A percentile compares a stretch with the other conserved stretches of the same genome.
Conservation (phyloP, 2,329 filamentous ascomycete species). For the Aspergillus tanneri region DNA sequence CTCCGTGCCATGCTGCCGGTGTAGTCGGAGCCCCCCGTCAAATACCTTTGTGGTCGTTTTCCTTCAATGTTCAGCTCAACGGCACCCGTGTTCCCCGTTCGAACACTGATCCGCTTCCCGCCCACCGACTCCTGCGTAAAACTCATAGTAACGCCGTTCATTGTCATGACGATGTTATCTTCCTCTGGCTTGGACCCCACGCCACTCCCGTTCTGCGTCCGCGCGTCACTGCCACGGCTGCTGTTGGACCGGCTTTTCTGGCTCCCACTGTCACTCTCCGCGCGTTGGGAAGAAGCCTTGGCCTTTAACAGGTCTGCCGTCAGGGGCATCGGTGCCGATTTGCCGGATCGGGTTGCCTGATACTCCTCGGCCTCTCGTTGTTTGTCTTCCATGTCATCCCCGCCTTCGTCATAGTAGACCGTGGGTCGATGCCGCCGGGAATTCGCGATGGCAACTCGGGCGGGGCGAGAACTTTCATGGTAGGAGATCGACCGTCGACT, state of each 20-base stretch:
- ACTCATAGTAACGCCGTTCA: conserved; percentile 43
- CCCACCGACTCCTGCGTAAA: conserved; percentile 38
- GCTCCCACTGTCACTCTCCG: conserved; percentile 42
- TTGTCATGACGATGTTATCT: conserved; percentile 40
- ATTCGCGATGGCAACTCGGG: conserved; percentile 35
- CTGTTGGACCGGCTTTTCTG: conserved; percentile 44
- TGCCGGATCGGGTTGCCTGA: conserved; percentile 35
- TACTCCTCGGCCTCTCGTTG: conserved; percentile 41
- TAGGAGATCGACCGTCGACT: conserved; percentile 32
- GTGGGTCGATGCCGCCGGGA: conserved; percentile 35
- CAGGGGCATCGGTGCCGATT: conserved; percentile 26
- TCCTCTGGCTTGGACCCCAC: conserved; percentile 33
- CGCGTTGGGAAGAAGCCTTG: conserved; percentile 29
- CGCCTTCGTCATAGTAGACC: conserved; percentile 32
- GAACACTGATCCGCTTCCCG: conserved; percentile 41
- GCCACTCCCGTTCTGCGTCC: conserved; percentile 35
- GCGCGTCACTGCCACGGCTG: conserved; percentile 41
- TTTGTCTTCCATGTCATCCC: conserved; percentile 37
- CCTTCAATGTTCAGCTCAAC: conserved; percentile 42
- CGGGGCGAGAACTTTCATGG: conserved; percentile 32
- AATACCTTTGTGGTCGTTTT: conserved; percentile 38
- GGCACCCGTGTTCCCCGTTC: conserved; percentile 38
- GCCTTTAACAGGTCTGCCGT: conserved; percentile 37
- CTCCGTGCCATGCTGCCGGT: conserved; percentile 31
- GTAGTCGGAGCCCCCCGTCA: conserved; percentile 37